These are phyloP conservation scores for Diophrys sp. DNA, from an alignment of 73 alveolate species.

Conservation along the genomic window DNA sequence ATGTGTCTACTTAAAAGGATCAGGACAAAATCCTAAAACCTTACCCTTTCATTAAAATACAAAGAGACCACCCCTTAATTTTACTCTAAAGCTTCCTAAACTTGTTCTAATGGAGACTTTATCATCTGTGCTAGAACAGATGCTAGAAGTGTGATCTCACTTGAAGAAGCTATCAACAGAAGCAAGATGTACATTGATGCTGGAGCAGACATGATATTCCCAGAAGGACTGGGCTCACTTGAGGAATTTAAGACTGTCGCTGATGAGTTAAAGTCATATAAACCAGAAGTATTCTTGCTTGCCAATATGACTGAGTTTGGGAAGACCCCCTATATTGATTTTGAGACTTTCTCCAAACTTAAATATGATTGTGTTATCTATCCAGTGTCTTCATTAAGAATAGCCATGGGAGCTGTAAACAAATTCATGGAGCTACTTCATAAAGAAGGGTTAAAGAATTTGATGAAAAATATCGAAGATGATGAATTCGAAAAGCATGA, in stretches of 20 bases:
- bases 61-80: no score
- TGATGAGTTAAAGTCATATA: slow-evolving; percentile 24
- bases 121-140: slow-evolving; percentile 95
- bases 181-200: slow-evolving; percentile 81
- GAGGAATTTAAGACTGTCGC: slow-evolving; percentile 47
- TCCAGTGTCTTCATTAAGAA: slow-evolving; percentile 92
- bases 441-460: no score
- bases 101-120: slow-evolving; percentile 87
- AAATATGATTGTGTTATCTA: slow-evolving; percentile 87
- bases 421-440: slow-evolving; percentile 52
- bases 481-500: slow-evolving; percentile 1
- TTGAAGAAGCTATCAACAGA: slow-evolving; percentile 63
- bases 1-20: no score
- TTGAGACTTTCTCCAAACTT: slow-evolving; percentile 47
- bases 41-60: no score
- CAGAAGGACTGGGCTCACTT: slow-evolving; percentile 78
- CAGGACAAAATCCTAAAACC: no score
- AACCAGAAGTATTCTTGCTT: slow-evolving; percentile 39
- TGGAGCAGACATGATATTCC: slow-evolving; percentile 98
- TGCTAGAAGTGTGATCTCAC: slow-evolving; percentile 85
- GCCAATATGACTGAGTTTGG: slow-evolving; percentile 94
- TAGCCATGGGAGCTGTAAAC: slow-evolving; percentile 85
- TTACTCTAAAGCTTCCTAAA: slow-evolving; percentile 63
- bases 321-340: slow-evolving; percentile 65
- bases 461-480: slow-evolving; percentile 15